Conservation (phyloP, 345 rosid genomes). For the Eucalyptus guilfoylei region DNA sequence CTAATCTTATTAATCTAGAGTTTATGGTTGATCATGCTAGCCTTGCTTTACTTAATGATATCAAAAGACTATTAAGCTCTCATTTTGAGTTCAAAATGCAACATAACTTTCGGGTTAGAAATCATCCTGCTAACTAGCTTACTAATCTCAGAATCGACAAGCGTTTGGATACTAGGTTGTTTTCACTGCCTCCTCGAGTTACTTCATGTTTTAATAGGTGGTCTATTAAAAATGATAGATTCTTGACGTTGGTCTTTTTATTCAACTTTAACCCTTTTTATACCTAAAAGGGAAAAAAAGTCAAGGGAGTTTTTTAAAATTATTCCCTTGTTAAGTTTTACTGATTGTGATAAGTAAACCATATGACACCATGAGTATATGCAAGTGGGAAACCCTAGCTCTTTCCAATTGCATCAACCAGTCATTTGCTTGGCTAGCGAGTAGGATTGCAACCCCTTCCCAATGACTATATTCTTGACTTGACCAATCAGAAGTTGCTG, state of each 20-base stretch:
- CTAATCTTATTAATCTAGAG: not conserved
- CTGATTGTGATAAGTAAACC: not conserved
- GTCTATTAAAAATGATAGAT: not conserved
- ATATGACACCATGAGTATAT: not conserved
- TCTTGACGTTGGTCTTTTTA: not conserved
- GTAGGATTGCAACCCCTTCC: not conserved
- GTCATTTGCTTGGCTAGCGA: not conserved
- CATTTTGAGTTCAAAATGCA: not conserved
- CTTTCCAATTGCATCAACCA: not conserved
- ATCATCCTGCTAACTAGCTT: not conserved
- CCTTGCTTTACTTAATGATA: not conserved
- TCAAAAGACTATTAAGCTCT: not conserved
- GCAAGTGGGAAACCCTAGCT: not conserved
- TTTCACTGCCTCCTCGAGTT: not conserved
- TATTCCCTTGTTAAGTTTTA: not conserved
- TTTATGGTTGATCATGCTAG: not conserved
- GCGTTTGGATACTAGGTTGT: not conserved
- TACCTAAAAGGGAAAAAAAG: not conserved
- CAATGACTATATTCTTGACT: not conserved
- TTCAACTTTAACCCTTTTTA: not conserved
- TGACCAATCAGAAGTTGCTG: not conserved
- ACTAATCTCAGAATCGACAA: not conserved
- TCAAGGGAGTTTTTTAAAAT: not conserved
- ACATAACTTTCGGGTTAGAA: not conserved
- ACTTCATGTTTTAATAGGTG: not conserved